Conservation (phyloP, 148 eudicot species). For the Chenopodium album region DNA sequence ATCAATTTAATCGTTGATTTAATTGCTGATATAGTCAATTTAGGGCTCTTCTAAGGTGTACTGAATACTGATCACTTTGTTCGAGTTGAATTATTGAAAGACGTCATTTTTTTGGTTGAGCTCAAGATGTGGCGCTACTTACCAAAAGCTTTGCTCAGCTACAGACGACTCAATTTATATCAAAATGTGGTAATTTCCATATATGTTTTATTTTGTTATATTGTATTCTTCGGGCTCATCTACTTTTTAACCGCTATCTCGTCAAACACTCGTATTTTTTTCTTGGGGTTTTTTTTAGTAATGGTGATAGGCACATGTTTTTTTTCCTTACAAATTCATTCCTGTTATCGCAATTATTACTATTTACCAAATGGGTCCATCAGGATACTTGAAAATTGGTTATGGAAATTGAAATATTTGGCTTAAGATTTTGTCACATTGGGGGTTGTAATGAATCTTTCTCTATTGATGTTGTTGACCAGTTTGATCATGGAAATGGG, state of each 20-base stretch:
- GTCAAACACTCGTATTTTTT: too few species aligned
- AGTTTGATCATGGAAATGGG: slow-evolving; percentile 35
- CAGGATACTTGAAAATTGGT: neutral
- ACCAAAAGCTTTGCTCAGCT: slow-evolving; percentile 19
- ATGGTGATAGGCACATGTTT: neutral
- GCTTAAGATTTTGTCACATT: neutral
- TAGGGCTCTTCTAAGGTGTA: too few species aligned
- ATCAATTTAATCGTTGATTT: too few species aligned
- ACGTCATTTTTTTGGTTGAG: slow-evolving; percentile 1
- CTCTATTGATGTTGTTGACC: slow-evolving; percentile 3
- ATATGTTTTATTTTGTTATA: neutral
- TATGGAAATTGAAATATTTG: neutral
- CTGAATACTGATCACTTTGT: too few species aligned
- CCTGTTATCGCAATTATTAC: neutral
- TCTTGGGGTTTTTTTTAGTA: too few species aligned
- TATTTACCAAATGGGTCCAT: neutral
- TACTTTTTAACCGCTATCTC: neutral
- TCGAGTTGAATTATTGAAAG: slow-evolving; percentile 8
- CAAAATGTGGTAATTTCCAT: slow-evolving; percentile 22
- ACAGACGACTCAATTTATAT: slow-evolving; percentile 14
- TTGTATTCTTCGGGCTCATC: neutral
- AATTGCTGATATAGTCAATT: too few species aligned
- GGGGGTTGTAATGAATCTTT: slow-evolving; percentile 1
- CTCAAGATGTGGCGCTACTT: slow-evolving; percentile 36
- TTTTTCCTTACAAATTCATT: neutral